Evolutionary conservation across 2,329 filamentous ascomycete species (phyloP).

Genomic region (Ascochyta lentis): DNA sequence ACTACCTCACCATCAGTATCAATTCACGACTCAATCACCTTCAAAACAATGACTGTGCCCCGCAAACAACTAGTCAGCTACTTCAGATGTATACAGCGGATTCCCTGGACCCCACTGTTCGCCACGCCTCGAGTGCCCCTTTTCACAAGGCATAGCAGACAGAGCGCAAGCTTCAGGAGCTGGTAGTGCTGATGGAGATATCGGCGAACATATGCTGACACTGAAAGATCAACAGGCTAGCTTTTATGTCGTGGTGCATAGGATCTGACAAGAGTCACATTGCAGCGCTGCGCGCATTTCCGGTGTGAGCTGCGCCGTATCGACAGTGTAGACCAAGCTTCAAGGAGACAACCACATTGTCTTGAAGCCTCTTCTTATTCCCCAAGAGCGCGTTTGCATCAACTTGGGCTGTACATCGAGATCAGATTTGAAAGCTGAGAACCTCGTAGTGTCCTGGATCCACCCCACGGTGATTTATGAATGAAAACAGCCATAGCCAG

Average conservation of each 20-base stretch:
- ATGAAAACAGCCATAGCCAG: background rate
- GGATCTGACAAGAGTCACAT: background rate
- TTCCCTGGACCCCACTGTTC: background rate
- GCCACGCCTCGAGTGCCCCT: background rate
- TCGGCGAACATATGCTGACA: background rate
- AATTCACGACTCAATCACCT: constrained; percentile 16
- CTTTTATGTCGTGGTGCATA: background rate
- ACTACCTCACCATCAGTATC: constrained; percentile 25
- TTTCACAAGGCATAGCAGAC: background rate
- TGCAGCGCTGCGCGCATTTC: background rate
- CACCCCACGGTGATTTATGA: background rate
- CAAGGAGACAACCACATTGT: background rate
- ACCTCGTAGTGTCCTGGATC: background rate
- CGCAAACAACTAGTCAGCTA: background rate
- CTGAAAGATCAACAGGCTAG: no score
- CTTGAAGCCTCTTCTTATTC: background rate
- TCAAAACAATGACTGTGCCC: constrained; percentile 4
- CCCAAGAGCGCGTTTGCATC: background rate
- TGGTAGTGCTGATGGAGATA: background rate
- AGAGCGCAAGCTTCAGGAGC: background rate
- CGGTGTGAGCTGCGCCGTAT: background rate
- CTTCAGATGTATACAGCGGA: background rate
- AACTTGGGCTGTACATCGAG: background rate
- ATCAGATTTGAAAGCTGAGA: background rate
- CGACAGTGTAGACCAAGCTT: background rate